These are phyloP conservation scores for Myxozyma neotropica DNA, from an alignment of 805 yeast genomes.

Conservation along the genomic window DNA sequence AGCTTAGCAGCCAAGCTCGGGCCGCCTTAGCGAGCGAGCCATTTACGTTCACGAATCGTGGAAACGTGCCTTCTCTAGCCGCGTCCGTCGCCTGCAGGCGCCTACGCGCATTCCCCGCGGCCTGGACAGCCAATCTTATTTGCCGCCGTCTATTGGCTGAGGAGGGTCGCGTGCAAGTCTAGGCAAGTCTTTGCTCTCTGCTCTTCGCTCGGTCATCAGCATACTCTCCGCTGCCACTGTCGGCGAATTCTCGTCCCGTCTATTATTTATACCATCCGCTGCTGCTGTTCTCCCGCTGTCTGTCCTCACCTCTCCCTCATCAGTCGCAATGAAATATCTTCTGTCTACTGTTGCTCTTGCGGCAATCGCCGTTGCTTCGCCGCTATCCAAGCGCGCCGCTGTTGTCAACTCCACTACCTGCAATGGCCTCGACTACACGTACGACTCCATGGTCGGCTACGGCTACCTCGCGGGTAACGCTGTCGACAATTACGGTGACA, in stretches of 20 bases:
- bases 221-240: too few species aligned
- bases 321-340: slow-evolving; percentile 1
- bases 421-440: slow-evolving; percentile 16
- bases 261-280: neutral
- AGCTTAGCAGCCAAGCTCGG: neutral
- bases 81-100: too few species aligned
- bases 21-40: neutral
- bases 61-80: too few species aligned
- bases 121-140: too few species aligned
- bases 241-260: too few species aligned
- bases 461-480: slow-evolving; percentile 25
- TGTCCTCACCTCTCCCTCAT: neutral
- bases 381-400: slow-evolving; percentile 11
- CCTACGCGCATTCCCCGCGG: too few species aligned
- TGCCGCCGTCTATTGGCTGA: too few species aligned
- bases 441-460: slow-evolving; percentile 28
- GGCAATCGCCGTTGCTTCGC: neutral
- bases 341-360: slow-evolving; percentile 4
- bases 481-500: slow-evolving; percentile 31
- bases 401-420: slow-evolving; percentile 15
- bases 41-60: neutral
- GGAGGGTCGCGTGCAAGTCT: too few species aligned
- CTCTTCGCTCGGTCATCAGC: too few species aligned
- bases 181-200: too few species aligned
- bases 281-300: neutral